Conservation (phyloP, 306 rosid species). For the Lathyrus sativus region DNA sequence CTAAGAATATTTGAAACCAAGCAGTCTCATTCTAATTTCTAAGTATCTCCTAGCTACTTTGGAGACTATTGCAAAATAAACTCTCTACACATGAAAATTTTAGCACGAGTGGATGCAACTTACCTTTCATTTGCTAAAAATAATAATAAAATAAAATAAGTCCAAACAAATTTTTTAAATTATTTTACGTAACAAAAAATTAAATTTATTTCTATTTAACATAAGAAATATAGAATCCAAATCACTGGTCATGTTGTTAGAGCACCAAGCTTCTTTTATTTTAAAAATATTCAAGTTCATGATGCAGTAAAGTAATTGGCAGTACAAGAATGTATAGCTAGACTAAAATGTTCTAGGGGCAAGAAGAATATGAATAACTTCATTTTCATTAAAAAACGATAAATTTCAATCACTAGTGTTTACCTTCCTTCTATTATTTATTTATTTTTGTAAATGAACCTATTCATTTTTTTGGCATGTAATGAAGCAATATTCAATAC, state of each 20-base stretch:
- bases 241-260: slow-evolving; percentile 23
- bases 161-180: no score
- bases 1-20: no score
- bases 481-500: neutral
- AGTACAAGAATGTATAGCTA: slow-evolving; percentile 30
- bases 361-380: slow-evolving; percentile 63
- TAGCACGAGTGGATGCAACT: no score
- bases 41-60: no score
- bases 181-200: no score
- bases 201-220: slow-evolving; percentile 5
- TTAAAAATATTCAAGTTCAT: slow-evolving; percentile 22
- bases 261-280: slow-evolving; percentile 26
- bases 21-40: no score
- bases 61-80: no score
- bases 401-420: neutral
- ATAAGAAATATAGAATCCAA: neutral
- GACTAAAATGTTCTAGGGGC: slow-evolving; percentile 28
- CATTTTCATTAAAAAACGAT: neutral
- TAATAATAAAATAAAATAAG: no score
- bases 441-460: no score
- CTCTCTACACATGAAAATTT: no score
- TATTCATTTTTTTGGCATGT: neutral
- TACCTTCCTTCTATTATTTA: no score
- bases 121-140: no score
- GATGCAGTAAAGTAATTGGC: slow-evolving; percentile 45